Base-by-base conservation (phyloP, 1,284 basidiomycete species). In the Ustilago trichophora region DNA sequence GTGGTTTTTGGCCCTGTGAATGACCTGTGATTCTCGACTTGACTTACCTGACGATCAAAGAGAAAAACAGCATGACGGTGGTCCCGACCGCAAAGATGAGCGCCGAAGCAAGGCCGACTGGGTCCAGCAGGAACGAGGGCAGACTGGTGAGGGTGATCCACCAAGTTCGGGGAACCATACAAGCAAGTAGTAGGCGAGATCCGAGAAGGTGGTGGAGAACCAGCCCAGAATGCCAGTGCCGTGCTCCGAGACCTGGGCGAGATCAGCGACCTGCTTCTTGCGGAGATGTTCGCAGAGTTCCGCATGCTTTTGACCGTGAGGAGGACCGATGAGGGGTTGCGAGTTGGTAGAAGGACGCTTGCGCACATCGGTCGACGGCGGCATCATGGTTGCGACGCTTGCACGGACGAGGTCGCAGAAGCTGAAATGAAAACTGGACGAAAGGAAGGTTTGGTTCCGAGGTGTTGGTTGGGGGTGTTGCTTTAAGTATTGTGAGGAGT, bases 81-180 rank as follows among this genome's bases (percentile, higher is more conserved):
- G 34, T 52, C 3, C 32, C 52, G 13, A 41, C 29, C 4, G 62
- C 56, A 32, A 70, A 70, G 6, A 33, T 25, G 19, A 65, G 34
- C 5, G 62, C 33, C 3, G 48, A 24, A 11, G 22, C 27, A 16
- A 59, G 32, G 32, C 62, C 54, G 12, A 65, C 24, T 2, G 62
- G 67, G n/a, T 65, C 67, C 8, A 62, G 26, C 10, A 65, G 11
- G 27, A 53, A 45, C 22, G 44, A 25, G 7, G 67, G 67, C 34
- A 65, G 34, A 41, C 62, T 65, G 36, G 57, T 60, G 4, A 66
- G 22, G 11, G 59, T 56, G 22, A 21, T 15, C 48, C 55, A 65
- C 62, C 62, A 70, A 5, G 53, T 65, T 18, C 25, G 40, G 25
- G 51, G 56, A 27, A 22, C 66, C 66, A 69, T 2, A 37, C 46